Evolutionary conservation across 192 early-diverging fungal species (phyloP).

Genomic region (Phlyctochytrium planicorne): DNA sequence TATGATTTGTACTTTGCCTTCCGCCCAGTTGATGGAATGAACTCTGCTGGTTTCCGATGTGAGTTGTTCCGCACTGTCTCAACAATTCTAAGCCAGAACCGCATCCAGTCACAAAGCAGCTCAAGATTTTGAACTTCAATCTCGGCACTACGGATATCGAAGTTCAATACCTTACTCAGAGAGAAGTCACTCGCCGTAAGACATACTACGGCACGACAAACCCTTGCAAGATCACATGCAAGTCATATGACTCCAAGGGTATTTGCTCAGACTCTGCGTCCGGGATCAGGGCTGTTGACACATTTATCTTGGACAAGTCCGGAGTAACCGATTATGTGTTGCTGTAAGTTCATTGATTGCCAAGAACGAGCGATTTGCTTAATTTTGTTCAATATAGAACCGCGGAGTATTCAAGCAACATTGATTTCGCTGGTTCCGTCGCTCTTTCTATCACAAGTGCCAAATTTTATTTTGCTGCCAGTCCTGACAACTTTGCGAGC

Average conservation of each 20-base stretch:
- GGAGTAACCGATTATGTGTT: background rate
- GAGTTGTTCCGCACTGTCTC: too few species aligned
- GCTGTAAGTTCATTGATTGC: background rate
- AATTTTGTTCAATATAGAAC: background rate
- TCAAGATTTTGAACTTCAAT: background rate
- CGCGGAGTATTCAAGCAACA: background rate
- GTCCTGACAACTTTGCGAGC: too few species aligned
- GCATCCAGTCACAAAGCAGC: background rate
- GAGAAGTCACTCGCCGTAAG: background rate
- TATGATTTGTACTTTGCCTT: background rate
- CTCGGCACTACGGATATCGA: background rate
- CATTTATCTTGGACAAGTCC: background rate
- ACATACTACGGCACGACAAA: background rate
- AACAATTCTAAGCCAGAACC: background rate
- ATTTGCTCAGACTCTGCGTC: background rate
- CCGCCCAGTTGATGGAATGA: background rate
- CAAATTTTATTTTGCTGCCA: background rate
- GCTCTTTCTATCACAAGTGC: background rate
- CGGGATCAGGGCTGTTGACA: background rate
- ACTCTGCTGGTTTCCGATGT: background rate
- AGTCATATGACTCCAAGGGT: background rate
- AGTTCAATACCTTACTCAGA: background rate
- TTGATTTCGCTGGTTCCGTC: background rate
- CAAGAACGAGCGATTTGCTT: too few species aligned
- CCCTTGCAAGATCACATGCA: background rate